These are phyloP conservation scores for Chrysanthemum lavandulifolium DNA, from an alignment of 129 eudicot species.

Conservation along the genomic window DNA sequence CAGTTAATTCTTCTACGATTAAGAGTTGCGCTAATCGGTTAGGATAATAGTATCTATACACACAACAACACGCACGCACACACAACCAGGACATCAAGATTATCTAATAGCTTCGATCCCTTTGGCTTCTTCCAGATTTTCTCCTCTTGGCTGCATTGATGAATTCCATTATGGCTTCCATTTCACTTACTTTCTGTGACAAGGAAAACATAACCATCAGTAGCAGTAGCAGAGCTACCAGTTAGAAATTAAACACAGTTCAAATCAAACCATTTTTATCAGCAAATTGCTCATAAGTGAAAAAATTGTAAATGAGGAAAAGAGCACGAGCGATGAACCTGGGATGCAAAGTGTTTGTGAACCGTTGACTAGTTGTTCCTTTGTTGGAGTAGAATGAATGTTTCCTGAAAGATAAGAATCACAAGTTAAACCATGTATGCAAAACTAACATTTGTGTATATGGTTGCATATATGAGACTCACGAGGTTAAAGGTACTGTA, in stretches of 20 bases:
- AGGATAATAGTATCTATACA: slow-evolving; percentile 45
- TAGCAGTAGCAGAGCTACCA: neutral
- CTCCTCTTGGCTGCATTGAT: slow-evolving; percentile 79
- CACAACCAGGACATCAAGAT: slow-evolving; percentile 10
- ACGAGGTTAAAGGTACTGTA: slow-evolving; percentile 80
- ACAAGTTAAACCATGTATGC: neutral
- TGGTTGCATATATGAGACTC: slow-evolving; percentile 19
- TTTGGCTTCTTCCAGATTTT: slow-evolving; percentile 41
- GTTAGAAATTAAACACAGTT: neutral
- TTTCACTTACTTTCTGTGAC: slow-evolving; percentile 76
- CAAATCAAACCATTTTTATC: neutral
- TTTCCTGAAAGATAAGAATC: slow-evolving; percentile 34
- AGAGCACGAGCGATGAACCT: slow-evolving; percentile 46
- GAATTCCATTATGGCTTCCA: slow-evolving; percentile 81
- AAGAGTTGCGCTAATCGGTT: slow-evolving; percentile 50
- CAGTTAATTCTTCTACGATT: slow-evolving; percentile 31
- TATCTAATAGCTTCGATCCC: slow-evolving; percentile 34
- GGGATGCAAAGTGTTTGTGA: slow-evolving; percentile 90
- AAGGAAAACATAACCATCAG: slow-evolving; percentile 1
- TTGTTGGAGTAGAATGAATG: slow-evolving; percentile 57
- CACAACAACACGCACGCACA: slow-evolving; percentile 37
- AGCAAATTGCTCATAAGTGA: too few relatives aligned
- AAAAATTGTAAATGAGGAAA: neutral
- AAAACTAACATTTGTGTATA: neutral
- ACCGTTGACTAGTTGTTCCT: slow-evolving; percentile 74